Base-by-base conservation (phyloP, 805 yeast species). In the Ogataea parapolymorpha region DNA sequence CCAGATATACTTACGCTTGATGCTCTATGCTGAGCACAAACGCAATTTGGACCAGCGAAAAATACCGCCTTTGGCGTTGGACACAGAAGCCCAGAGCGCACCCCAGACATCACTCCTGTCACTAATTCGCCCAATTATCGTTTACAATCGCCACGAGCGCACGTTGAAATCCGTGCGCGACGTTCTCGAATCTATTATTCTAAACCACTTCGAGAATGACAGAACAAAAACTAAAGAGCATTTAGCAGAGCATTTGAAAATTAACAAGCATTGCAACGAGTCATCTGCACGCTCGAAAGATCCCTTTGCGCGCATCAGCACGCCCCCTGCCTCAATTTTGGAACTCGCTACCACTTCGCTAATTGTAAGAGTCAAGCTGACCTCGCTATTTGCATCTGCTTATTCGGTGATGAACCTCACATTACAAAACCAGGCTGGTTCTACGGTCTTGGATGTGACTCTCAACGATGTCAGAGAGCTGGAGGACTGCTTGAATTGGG, bases 21-120 rank as follows among this genome's bases (percentile, higher is more conserved):
- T 83, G 70, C 67, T 85, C 13, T 79, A 83, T 48, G 71, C 80
- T 42, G 73, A 76, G 41, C 85, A 75, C 59, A 70, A 62, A 41
- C 70, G 62, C 52, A 76, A 67, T 49, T 67, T 68, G 38, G 63
- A 56, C 31, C 58, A 63, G 55, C 73, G 66, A 42, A 65, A 68
- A 20, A 63, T 66, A 6, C 66, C 75, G 9, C 81, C 82, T 13
- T 67, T 76, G 2, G 63, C 74, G 4, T 55, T 68, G 46, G 66
- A 70, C 18, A 70, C 69, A 44, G 49, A 46, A n/a, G 37, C 42
- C 12, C 45, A 32, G 20, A 28, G 41, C 18, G 16, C 35, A 15
- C 32, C 31, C 17, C 44, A 29, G 41, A 35, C 30, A 32, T 41
- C 16, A 37, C 36, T 35, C 28, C 41, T 75, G 2, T 58, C 72